Base-by-base conservation (phyloP, 306 rosid species). In the Vicia sativa region DNA sequence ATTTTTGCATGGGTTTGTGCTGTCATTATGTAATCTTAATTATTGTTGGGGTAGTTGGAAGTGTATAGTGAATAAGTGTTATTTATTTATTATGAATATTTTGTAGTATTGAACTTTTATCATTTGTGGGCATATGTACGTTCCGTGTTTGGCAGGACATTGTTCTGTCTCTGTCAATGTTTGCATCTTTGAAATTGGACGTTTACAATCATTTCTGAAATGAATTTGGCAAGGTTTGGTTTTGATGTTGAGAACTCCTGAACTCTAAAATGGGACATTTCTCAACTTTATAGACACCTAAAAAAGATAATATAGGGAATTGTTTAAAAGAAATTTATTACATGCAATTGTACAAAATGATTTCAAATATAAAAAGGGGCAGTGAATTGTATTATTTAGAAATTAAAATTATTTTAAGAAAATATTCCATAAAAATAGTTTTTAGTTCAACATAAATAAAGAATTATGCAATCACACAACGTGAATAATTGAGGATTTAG, bases 1-100 rank as follows among this genome's bases (percentile, higher is more conserved):
- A 13, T 12, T 41, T 39, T 49, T 67, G 74, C 11, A 28, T 67
- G 62, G 39, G 19, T 45, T 66, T 31, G 21, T 49, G 12, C 26
- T 34, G 13, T 71, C 54, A 35, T 74, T 39, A 46, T 55, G 41
- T 35, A 16, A 23, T 35, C 16, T 44, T 43, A 18, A 35, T 42
- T 45, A 6, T 55, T 54, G 53, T 39, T 39, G 21, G 72, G 59
- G 74, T 3, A 35, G 60, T n/a, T 46, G 34, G 37, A 25, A 12
- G 23, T 13, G 18, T n/a, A 55, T 9, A 31, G 55, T 11, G 65
- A 58, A 26, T 19, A 3, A 52, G 0, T 26, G 37, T 54, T 54
- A 2, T 25, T n/a, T n/a, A n/a, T n/a, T n/a, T n/a, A n/a, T 54
- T 25, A 11, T 54, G 35, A 15, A 54, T 54, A 12, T 11, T 54